Base-by-base conservation (phyloP, 2,329 filamentous ascomycete genomes). In the Leptographium radiaticola region DNA sequence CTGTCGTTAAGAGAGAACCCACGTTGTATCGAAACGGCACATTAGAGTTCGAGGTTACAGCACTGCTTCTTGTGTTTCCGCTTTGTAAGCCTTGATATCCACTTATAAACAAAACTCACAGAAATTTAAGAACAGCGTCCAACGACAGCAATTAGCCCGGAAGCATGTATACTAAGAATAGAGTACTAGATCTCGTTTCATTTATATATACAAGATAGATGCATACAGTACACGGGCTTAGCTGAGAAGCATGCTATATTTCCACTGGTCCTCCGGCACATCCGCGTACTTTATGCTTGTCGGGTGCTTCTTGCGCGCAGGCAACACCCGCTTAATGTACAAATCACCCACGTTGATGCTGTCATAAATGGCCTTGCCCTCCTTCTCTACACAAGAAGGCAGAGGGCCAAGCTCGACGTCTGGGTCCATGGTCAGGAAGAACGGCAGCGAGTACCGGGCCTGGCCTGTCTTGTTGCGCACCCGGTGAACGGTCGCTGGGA, bases 401-500 rank as follows among this genome's bases (percentile, higher is more conserved):
- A 51, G 49, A 2, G 38, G 30, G 6, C 9, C 45, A 5, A 53
- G 34, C 7, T 42, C 38, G 36, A 25, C 67, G 51, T 75, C 69
- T 12, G 69, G 68, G 55, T 74, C 71, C 49, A 73, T 67, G 2
- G 70, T 72, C 52, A 79, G 74, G 62, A 80, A 80, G 60, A 80
- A 79, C 0, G 76, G 75, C 72, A 80, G 75, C 0, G 71, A 76
- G 44, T 76, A 73, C 12, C 75, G 65, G 47, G 73, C 73, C 16
- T 61, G 61, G 0, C 58, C 59, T 0, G 67, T 66, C 42, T 66
- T 62, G 54, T 75, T 75, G 34, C 68, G 69, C 4, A 80, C 74
- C 13, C 75, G 65, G 61, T 79, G 76, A 13, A 77, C 71, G 0
- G 73, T 77, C 2, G 58, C 51, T 56, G 69, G 73, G 58, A 76